phyloP scores from a whole-genome alignment of 2,329 filamentous ascomycete genomes.

The Arachnomyces sp. region DNA sequence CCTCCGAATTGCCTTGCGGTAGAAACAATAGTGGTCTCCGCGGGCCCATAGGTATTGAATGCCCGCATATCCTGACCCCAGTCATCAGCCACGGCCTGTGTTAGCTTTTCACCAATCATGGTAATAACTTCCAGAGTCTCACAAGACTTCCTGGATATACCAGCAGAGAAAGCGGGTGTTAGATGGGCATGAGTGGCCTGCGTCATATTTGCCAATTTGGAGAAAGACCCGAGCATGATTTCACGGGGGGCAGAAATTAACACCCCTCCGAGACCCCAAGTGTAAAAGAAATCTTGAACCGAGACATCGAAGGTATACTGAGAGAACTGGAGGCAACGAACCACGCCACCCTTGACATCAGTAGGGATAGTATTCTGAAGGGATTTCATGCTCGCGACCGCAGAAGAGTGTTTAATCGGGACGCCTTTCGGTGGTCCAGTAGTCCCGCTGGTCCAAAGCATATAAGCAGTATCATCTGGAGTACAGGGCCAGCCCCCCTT shows the following conservation, averaged over 20 bases:
- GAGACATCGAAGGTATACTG: slow-evolving; percentile 36
- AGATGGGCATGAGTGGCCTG: slow-evolving; percentile 24
- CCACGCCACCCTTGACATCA: slow-evolving; percentile 17
- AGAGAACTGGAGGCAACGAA: slow-evolving; percentile 32
- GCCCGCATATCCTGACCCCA: slow-evolving; percentile 31
- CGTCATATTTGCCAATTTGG: slow-evolving; percentile 19
- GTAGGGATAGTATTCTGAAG: slow-evolving; percentile 25
- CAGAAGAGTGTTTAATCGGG: slow-evolving; percentile 30
- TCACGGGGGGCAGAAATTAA: slow-evolving; percentile 21
- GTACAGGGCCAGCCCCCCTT: slow-evolving; percentile 2
- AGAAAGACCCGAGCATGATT: slow-evolving; percentile 23
- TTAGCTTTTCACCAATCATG: slow-evolving; percentile 29
- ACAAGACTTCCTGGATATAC: slow-evolving; percentile 20
- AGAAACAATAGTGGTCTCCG: slow-evolving; percentile 29
- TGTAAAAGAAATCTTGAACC: slow-evolving; percentile 27
- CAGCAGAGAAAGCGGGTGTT: slow-evolving; percentile 26
- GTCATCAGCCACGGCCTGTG: slow-evolving; percentile 26
- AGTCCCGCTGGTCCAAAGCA: slow-evolving; percentile 35
- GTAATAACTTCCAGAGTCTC: slow-evolving; percentile 25
- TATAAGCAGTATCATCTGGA: slow-evolving; percentile 22
- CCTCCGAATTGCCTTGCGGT: slow-evolving; percentile 24
- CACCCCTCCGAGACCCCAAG: slow-evolving; percentile 22
- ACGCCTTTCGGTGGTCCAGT: slow-evolving; percentile 34
- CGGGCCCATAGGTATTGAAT: slow-evolving; percentile 35
- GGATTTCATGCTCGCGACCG: slow-evolving; percentile 28